phyloP scores from a whole-genome alignment of 805 yeast genomes.

The Candida corydali region DNA sequence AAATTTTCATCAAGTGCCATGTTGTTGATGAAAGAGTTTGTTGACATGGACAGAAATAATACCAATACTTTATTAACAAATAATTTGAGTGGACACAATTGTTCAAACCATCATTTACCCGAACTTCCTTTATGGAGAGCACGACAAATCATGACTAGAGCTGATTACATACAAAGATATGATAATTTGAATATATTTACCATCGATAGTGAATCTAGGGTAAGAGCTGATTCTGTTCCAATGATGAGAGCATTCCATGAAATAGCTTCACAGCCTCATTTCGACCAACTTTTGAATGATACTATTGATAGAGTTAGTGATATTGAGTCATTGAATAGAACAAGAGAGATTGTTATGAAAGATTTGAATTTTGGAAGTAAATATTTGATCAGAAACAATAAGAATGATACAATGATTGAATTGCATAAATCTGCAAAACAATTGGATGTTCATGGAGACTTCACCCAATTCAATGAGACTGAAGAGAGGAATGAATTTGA shows the following conservation, averaged over 20 bases:
- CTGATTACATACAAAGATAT: constrained; percentile 71
- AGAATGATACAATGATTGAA: constrained; percentile 10
- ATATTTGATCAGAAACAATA: constrained; percentile 27
- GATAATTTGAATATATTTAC: constrained; percentile 79
- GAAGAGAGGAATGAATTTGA: constrained; percentile 12
- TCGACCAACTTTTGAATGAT: constrained; percentile 60
- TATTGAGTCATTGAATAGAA: constrained; percentile 73
- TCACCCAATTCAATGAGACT: constrained; percentile 14
- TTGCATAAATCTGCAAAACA: constrained; percentile 16
- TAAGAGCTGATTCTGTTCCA: constrained; percentile 77
- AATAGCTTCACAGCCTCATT: constrained; percentile 66
- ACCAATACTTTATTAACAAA: constrained; percentile 21
- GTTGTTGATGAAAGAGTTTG: constrained; percentile 66
- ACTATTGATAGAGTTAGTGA: constrained; percentile 67
- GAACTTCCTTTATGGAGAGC: constrained; percentile 81
- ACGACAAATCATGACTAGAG: constrained; percentile 78
- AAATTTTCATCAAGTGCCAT: constrained; percentile 72
- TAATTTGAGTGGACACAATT: constrained; percentile 9
- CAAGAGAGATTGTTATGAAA: constrained; percentile 70
- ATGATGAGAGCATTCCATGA: constrained; percentile 90
- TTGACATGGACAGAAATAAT: constrained; percentile 54
- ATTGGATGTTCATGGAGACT: constrained; percentile 19
- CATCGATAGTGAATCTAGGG: constrained; percentile 67
- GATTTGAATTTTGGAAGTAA: constrained; percentile 55
- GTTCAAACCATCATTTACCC: constrained; percentile 54